These are phyloP conservation scores for Durusdinium trenchii DNA, from an alignment of 73 alveolate genomes.

Conservation along the genomic window DNA sequence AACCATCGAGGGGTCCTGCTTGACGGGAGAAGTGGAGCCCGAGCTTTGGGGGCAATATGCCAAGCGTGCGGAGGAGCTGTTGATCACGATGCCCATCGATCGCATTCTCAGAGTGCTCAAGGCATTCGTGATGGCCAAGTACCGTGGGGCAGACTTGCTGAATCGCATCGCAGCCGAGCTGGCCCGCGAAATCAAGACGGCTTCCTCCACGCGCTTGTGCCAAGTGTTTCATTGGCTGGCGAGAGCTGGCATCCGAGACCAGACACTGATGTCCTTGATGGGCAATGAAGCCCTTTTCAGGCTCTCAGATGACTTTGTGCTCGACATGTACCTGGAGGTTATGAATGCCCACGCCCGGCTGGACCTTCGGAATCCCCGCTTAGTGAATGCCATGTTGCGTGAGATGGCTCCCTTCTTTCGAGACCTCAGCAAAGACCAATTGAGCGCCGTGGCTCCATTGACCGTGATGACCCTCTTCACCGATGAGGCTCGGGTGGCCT, in stretches of 20 bases:
- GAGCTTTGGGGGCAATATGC: slow-evolving; percentile 89
- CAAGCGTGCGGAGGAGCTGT: slow-evolving; percentile 84
- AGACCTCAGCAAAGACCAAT: slow-evolving; percentile 80
- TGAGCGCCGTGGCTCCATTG: slow-evolving; percentile 56
- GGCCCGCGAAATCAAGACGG: slow-evolving; percentile 42
- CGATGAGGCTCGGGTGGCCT: slow-evolving; percentile 77
- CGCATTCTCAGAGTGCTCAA: slow-evolving; percentile 79
- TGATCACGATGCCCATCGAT: slow-evolving; percentile 86
- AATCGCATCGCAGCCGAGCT: slow-evolving; percentile 61
- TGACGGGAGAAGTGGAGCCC: slow-evolving; percentile 10
- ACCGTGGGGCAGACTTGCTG: slow-evolving; percentile 54
- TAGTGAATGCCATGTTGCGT: slow-evolving; percentile 84
- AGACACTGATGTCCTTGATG: slow-evolving; percentile 85
- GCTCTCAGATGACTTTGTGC: slow-evolving; percentile 62
- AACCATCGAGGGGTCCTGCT: slow-evolving; percentile 53
- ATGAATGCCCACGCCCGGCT: slow-evolving; percentile 48
- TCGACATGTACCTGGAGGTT: slow-evolving; percentile 84
- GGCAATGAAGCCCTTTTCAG: slow-evolving; percentile 89
- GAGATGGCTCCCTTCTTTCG: slow-evolving; percentile 82
- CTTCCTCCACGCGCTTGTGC: slow-evolving; percentile 34
- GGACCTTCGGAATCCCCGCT: slow-evolving; percentile 77
- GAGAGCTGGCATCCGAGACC: slow-evolving; percentile 86
- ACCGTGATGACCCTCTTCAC: slow-evolving; percentile 71
- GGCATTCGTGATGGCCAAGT: slow-evolving; percentile 78
- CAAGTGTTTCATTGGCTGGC: slow-evolving; percentile 85